phyloP scores from a whole-genome alignment of 2,329 filamentous ascomycete species.

The Fusarium metavorans region DNA sequence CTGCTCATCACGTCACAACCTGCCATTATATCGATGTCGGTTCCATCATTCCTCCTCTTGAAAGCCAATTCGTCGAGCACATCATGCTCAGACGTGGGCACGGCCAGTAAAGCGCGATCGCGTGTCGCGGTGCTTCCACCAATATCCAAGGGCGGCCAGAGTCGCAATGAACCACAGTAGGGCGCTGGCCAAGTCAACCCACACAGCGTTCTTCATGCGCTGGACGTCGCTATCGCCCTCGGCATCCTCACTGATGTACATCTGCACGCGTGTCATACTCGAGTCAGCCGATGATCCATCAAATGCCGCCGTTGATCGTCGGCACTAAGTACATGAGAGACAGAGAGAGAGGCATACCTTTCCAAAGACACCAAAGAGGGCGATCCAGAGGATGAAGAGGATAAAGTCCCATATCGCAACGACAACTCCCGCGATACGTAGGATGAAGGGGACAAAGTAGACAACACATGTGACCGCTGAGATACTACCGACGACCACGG shows the following conservation, averaged over 20 bases:
- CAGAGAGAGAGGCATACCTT: conserved; percentile 55
- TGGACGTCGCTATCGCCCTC: conserved; percentile 72
- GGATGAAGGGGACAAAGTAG: conserved; percentile 73
- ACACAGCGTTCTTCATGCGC: conserved; percentile 89
- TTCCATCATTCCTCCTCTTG: conserved; percentile 8
- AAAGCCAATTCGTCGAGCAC: background rate
- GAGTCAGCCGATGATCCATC: conserved; percentile 20
- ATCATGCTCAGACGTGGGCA: conserved; percentile 59
- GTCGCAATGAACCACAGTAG: conserved; percentile 80
- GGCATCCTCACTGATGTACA: conserved; percentile 79
- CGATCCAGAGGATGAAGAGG: conserved; percentile 82
- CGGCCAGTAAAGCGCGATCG: conserved; percentile 70
- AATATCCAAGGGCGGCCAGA: conserved; percentile 67
- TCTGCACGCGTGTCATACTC: conserved; percentile 45
- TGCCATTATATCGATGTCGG: background rate
- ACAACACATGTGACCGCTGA: conserved; percentile 73
- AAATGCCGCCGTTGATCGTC: conserved; percentile 1
- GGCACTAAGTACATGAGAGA: background rate
- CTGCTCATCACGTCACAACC: conserved; percentile 1
- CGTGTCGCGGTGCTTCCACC: conserved; percentile 66
- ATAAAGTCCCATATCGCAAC: conserved; percentile 78
- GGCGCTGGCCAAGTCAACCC: conserved; percentile 82
- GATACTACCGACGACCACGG: conserved; percentile 75
- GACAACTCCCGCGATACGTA: conserved; percentile 59
- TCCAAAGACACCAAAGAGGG: conserved; percentile 86